A percentile compares a stretch with the other conserved stretches of the same genome.
Evolutionary conservation across 208 protist species (phyloP).

Genomic region (Leishmania guyanensis): DNA sequence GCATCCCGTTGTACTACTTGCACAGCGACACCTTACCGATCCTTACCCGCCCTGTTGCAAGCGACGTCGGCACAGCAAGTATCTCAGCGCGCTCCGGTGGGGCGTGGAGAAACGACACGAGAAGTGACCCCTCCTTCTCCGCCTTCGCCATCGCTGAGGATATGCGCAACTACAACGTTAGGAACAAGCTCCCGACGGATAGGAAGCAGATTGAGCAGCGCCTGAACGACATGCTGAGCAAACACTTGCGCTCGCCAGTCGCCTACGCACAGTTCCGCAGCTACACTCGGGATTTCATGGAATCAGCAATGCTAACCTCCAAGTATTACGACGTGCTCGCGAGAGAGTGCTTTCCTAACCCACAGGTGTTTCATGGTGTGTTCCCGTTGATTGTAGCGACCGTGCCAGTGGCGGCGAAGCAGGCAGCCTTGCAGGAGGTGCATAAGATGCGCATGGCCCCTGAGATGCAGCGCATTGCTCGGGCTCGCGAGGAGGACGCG

Average conservation of each 20-base stretch:
- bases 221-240: slow-evolving; percentile 48
- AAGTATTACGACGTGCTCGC: slow-evolving; percentile 73
- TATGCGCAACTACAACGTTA: slow-evolving; percentile 36
- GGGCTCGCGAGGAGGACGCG: slow-evolving; percentile 52
- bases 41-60: slow-evolving; percentile 6
- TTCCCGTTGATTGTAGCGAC: slow-evolving; percentile 82
- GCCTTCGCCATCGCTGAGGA: slow-evolving; percentile 42
- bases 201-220: slow-evolving; percentile 33
- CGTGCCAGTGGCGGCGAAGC: slow-evolving; percentile 46
- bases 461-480: slow-evolving; percentile 55
- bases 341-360: slow-evolving; percentile 49
- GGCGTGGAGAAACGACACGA: not conserved
- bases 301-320: slow-evolving; percentile 53
- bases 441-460: slow-evolving; percentile 78
- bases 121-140: not conserved
- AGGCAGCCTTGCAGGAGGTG: slow-evolving; percentile 63
- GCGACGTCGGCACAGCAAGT: not conserved
- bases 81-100: slow-evolving; percentile 10
- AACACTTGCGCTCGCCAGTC: slow-evolving; percentile 42
- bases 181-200: slow-evolving; percentile 42
- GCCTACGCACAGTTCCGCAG: slow-evolving; percentile 47
- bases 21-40: slow-evolving; percentile 7
- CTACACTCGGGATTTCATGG: slow-evolving; percentile 69
- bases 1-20: slow-evolving; percentile 60
- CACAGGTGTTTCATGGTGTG: slow-evolving; percentile 54